Conservation (phyloP, 306 rosid species). For the Spatholobus suberectus region DNA sequence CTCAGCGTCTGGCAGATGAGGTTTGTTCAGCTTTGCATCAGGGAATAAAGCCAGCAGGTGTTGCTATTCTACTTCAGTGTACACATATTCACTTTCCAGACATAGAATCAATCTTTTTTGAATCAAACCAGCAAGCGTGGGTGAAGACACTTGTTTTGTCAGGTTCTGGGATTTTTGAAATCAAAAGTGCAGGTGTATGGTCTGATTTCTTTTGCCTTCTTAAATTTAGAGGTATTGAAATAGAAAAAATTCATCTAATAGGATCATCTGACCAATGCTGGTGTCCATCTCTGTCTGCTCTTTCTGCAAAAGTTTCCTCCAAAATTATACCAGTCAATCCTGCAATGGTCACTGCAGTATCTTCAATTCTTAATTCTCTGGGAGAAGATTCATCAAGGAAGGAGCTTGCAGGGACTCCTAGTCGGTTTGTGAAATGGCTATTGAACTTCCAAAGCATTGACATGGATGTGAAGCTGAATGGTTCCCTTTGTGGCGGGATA, state of each 20-base stretch:
- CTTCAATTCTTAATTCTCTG: conserved; percentile 75
- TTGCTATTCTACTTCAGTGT: conserved; percentile 76
- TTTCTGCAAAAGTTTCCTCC: conserved; percentile 55
- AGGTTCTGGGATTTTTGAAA: conserved; percentile 78
- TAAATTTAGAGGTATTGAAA: conserved; percentile 62
- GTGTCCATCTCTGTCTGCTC: conserved; percentile 72
- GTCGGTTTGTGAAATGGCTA: conserved; percentile 79
- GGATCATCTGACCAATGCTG: conserved; percentile 55
- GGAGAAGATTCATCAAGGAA: conserved; percentile 91
- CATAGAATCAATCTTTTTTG: conserved; percentile 62
- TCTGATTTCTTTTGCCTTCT: conserved; percentile 72
- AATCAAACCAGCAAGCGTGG: conserved; percentile 66
- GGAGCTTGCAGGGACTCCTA: conserved; percentile 85
- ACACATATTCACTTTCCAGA: conserved; percentile 71
- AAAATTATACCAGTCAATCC: conserved; percentile 54
- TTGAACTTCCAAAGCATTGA: conserved; percentile 74
- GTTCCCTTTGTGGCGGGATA: conserved; percentile 45
- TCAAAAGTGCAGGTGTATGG: conserved; percentile 64
- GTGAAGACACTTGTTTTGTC: conserved; percentile 59
- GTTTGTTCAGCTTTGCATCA: conserved; percentile 45
- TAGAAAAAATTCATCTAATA: conserved; percentile 41
- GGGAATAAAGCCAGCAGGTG: conserved; percentile 85
- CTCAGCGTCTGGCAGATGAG: conserved; percentile 55
- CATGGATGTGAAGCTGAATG: conserved; percentile 72
- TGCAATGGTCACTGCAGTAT: conserved; percentile 64